Evolutionary conservation across 2,329 filamentous ascomycete species (phyloP).

Genomic region (Aureobasidium sp.): DNA sequence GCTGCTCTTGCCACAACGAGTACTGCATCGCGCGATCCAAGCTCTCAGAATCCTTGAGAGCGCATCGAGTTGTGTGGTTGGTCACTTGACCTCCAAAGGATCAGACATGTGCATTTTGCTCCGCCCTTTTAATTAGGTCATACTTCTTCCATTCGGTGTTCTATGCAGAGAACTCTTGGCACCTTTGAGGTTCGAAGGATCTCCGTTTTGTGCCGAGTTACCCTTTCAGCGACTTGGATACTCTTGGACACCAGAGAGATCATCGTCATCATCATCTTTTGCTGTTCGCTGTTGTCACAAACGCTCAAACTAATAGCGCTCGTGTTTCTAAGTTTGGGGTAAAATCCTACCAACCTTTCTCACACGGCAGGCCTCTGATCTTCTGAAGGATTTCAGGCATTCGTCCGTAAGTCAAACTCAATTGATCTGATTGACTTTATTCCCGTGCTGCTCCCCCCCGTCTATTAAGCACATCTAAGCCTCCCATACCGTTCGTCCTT

Average conservation of each 20-base stretch:
- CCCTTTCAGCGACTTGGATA: not conserved
- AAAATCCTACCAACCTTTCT: not conserved
- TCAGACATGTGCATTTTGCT: not conserved
- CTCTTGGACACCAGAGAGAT: not conserved
- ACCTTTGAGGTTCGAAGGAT: not conserved
- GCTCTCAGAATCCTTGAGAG: slow-evolving; percentile 1
- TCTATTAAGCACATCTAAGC: slow-evolving; percentile 12
- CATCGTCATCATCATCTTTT: too few relatives aligned
- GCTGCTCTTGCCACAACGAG: not conserved
- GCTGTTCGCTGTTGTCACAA: not conserved
- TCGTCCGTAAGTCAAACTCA: not conserved
- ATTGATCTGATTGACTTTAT: not conserved
- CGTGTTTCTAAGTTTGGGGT: slow-evolving; percentile 1
- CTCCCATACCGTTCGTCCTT: not conserved
- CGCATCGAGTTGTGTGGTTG: not conserved
- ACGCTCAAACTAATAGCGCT: not conserved
- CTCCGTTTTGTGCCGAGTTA: slow-evolving; percentile 6
- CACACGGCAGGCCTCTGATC: too few relatives aligned
- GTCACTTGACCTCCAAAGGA: slow-evolving; percentile 2
- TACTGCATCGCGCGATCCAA: slow-evolving; percentile 5
- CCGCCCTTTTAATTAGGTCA: not conserved
- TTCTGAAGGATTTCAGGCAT: too few relatives aligned
- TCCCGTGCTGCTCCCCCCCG: not conserved
- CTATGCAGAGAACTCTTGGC: slow-evolving; percentile 13
- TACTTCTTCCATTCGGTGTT: slow-evolving; percentile 1